Conservation (phyloP, 352 stramenopile species). For the Phytophthora boehmeriae region DNA sequence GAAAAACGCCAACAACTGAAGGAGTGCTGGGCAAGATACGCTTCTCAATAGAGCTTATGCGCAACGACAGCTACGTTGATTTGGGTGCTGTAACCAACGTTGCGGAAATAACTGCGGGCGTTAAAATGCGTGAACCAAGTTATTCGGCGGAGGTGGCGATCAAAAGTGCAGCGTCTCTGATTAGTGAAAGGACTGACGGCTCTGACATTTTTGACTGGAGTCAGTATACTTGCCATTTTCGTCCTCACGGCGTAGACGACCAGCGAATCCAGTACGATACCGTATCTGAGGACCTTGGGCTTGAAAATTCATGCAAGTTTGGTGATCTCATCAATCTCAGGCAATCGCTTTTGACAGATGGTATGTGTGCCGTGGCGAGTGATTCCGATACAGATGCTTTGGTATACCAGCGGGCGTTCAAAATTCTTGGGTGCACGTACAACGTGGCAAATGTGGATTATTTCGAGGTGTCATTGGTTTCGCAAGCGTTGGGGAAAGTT, state of each 20-base stretch:
- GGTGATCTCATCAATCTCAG: constrained; percentile 38
- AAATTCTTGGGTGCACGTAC: constrained; percentile 60
- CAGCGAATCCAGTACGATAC: constrained; percentile 52
- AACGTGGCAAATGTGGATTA: constrained; percentile 59
- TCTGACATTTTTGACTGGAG: constrained; percentile 33
- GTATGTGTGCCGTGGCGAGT: neutral
- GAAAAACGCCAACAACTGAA: constrained; percentile 48
- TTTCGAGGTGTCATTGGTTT: constrained; percentile 58
- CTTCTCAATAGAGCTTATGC: constrained; percentile 56
- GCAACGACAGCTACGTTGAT: constrained; percentile 68
- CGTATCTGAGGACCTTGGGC: constrained; percentile 50
- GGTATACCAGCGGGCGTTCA: constrained; percentile 4
- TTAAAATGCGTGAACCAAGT: constrained; percentile 43
- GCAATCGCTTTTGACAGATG: constrained; percentile 3
- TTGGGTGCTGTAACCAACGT: constrained; percentile 17
- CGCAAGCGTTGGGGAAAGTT: constrained; percentile 31
- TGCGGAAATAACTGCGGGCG: constrained; percentile 16
- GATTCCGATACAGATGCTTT: neutral
- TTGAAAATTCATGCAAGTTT: constrained; percentile 38
- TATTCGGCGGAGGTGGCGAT: constrained; percentile 58
- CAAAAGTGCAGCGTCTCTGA: constrained; percentile 19
- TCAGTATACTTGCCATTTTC: constrained; percentile 52
- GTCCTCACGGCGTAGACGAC: constrained; percentile 50
- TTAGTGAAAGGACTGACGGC: neutral
- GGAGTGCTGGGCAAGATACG: constrained; percentile 60